Evolutionary conservation across 352 stramenopile genomes (phyloP).

Genomic region (Elongisporangium anandrum): DNA sequence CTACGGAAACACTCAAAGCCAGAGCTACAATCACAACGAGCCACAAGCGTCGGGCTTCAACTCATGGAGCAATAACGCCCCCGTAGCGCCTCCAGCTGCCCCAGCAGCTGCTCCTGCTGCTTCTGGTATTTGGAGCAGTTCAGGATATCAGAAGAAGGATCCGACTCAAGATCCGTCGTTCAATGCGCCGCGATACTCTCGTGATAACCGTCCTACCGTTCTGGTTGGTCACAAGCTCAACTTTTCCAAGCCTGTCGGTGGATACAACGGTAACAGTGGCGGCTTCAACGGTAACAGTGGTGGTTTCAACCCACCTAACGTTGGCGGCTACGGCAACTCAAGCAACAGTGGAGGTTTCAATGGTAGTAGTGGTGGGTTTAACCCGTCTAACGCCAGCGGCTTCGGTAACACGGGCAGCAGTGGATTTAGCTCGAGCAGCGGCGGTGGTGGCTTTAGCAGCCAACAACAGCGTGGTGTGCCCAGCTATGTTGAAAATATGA

Average conservation of each 20-base stretch:
- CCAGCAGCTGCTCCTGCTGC: slow-evolving; percentile 2
- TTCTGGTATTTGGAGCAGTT: slow-evolving; percentile 73
- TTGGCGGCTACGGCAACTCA: slow-evolving; percentile 13
- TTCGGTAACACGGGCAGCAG: slow-evolving; percentile 1
- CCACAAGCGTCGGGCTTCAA: slow-evolving; percentile 34
- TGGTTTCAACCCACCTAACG: neutral
- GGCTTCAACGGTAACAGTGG: slow-evolving; percentile 9
- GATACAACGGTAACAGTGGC: slow-evolving; percentile 18
- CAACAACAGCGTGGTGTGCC: slow-evolving; percentile 16
- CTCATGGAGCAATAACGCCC: slow-evolving; percentile 29
- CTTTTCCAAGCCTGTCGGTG: slow-evolving; percentile 57
- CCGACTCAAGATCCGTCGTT: slow-evolving; percentile 6
- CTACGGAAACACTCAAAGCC: slow-evolving; percentile 25
- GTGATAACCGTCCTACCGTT: slow-evolving; percentile 84
- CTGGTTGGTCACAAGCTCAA: slow-evolving; percentile 75
- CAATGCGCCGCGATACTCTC: slow-evolving; percentile 48
- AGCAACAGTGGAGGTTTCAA: slow-evolving; percentile 6
- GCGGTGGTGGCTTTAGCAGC: slow-evolving; percentile 13
- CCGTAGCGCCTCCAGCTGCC: neutral
- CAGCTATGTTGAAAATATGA: slow-evolving; percentile 55
- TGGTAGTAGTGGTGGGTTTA: slow-evolving; percentile 9
- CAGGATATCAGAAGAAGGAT: slow-evolving; percentile 79
- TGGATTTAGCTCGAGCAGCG: slow-evolving; percentile 7
- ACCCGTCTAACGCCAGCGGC: slow-evolving; percentile 16
- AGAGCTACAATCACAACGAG: slow-evolving; percentile 6